phyloP scores from a whole-genome alignment of 148 eudicot species.

The Linanthus parryae region DNA sequence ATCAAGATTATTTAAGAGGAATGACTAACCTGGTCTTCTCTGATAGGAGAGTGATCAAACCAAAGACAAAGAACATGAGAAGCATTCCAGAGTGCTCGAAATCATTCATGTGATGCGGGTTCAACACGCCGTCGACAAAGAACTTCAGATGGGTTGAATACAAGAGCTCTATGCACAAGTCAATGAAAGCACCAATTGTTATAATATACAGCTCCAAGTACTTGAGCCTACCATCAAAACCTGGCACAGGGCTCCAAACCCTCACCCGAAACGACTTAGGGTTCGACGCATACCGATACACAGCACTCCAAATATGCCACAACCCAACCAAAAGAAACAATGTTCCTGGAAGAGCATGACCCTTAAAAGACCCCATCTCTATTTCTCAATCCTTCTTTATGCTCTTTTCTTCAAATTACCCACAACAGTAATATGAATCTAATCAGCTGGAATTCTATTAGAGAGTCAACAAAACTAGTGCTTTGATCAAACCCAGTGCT shows the following conservation, averaged over 20 bases:
- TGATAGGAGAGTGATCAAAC: slow-evolving; percentile 48
- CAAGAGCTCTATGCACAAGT: slow-evolving; percentile 80
- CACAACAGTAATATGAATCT: no score
- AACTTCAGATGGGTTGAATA: slow-evolving; percentile 79
- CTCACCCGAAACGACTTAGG: slow-evolving; percentile 49
- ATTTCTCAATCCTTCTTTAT: not conserved
- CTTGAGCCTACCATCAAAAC: slow-evolving; percentile 60
- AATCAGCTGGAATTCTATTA: no score
- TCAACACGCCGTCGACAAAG: slow-evolving; percentile 65
- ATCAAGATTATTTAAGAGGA: no score
- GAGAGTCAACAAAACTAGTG: no score
- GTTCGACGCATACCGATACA: slow-evolving; percentile 46
- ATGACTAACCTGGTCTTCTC: slow-evolving; percentile 67
- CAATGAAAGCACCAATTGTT: slow-evolving; percentile 69
- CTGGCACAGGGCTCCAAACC: slow-evolving; percentile 93
- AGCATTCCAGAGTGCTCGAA: slow-evolving; percentile 96
- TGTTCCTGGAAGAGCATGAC: slow-evolving; percentile 88
- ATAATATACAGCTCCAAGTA: slow-evolving; percentile 78
- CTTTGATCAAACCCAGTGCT: no score
- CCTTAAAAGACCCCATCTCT: slow-evolving; percentile 84
- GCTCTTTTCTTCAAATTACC: no score
- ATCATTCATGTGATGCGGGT: slow-evolving; percentile 76
- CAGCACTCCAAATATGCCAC: slow-evolving; percentile 81
- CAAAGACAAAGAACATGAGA: slow-evolving; percentile 81
- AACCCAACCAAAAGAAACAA: slow-evolving; percentile 67